Conservation (phyloP, 306 rosid genomes). For the Quercus ilex region DNA sequence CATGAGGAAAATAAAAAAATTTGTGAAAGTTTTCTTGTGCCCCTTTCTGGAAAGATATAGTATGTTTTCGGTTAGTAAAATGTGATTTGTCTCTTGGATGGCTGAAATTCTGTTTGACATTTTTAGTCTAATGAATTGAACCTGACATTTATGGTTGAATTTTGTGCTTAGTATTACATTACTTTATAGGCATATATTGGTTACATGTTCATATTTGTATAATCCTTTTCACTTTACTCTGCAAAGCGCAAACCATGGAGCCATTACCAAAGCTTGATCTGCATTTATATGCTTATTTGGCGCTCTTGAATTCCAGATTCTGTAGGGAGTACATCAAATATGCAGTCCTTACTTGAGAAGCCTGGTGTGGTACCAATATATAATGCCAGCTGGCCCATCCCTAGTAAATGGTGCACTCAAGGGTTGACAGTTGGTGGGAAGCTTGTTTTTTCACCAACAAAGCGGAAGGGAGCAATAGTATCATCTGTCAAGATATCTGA, state of each 20-base stretch:
- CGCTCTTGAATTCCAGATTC: conserved; percentile 48
- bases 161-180: neutral
- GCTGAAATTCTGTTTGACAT: neutral
- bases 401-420: conserved; percentile 36
- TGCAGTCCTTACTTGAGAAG: conserved; percentile 54
- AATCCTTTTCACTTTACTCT: neutral
- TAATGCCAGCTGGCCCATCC: conserved; percentile 32
- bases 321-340: conserved; percentile 46
- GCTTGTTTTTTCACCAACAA: conserved; percentile 33
- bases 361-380: conserved; percentile 41
- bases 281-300: conserved; percentile 12
- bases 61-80: neutral
- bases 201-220: neutral
- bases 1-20: neutral
- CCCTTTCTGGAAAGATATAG: neutral
- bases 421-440: conserved; percentile 42
- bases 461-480: conserved; percentile 40
- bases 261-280: conserved; percentile 2
- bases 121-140: neutral
- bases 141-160: neutral
- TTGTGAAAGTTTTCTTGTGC: neutral
- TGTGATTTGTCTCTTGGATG: neutral
- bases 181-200: neutral
- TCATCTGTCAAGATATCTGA: conserved; percentile 67
- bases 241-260: neutral